Base-by-base conservation (phyloP, 176 grass and related monocot species). In the Eragrostis curvula region DNA sequence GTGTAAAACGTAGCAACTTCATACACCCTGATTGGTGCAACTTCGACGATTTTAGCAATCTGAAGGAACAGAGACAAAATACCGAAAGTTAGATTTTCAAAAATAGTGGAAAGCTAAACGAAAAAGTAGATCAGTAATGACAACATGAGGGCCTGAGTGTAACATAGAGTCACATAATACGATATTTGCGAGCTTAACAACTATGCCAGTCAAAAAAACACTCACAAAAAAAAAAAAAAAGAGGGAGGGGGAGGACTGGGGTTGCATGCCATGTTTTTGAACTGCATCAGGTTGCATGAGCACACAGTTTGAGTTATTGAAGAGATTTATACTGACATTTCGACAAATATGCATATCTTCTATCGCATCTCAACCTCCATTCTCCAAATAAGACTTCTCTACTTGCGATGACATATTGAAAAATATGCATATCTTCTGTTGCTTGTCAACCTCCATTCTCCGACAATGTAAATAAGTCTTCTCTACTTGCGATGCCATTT, bases 1-100 rank as follows among this genome's bases (percentile, higher is more conserved):
- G 96, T 89, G 80, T 98, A 98, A 80, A 98, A 98, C n/a, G 96
- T 98, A 57, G 96, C 89, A 81, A 98, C 96, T 98, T 98, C 96
- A 83, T 98, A 95, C 32, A 98, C 96, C 76, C 93, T 94, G 71
- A 98, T 93, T 3, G 96, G 93, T 0, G 96, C 93, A 79, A 98
- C 93, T 91, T 77, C 90, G 20, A 98, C 82, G 6, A 95, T 87
- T 67, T 95, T 95, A 73, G 96, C 96, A 81, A 98, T 70, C 96
- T 98, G 87, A 80, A 90, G 75, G 46, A 69, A 27, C 32, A 89
- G 61, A 58, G 3, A 47, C 7, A 43, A 56, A 61, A 61, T 13
- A 61, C 13, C 27, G 11, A 28, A 28, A 28, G 3, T 9, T 59
- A 61, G 25, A 60, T 75, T 30, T 14, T 85, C 8, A 71, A 8